Conservation (phyloP, 495 filamentous ascomycete genomes). For the Penicillium nucicola region DNA sequence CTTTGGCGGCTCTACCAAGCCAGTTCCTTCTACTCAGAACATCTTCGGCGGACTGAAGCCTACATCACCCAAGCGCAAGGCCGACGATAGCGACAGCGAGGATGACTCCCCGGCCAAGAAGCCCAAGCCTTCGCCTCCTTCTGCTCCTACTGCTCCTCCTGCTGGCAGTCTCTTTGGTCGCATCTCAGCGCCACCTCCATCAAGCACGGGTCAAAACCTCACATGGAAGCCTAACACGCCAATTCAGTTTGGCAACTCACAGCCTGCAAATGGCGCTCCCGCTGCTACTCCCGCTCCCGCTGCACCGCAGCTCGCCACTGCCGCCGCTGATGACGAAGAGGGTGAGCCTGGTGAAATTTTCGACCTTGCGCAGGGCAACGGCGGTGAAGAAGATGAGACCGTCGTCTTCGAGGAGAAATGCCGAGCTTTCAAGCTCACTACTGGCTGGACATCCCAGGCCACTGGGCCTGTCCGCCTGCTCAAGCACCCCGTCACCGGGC, state of each 20-base stretch:
- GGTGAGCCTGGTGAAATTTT: slow-evolving; percentile 50
- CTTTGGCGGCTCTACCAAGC: slow-evolving; percentile 22
- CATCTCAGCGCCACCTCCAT: slow-evolving; percentile 35
- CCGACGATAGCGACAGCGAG: slow-evolving; percentile 22
- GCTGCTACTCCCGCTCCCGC: slow-evolving; percentile 18
- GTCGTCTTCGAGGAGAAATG: slow-evolving; percentile 60
- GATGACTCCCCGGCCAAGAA: slow-evolving; percentile 21
- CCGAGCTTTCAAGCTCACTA: slow-evolving; percentile 54
- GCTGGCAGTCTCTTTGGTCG: slow-evolving; percentile 59
- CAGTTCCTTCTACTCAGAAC: slow-evolving; percentile 40
- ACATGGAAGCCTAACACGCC: slow-evolving; percentile 52
- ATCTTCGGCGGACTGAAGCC: slow-evolving; percentile 57
- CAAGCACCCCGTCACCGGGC: slow-evolving; percentile 60
- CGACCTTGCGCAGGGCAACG: slow-evolving; percentile 58
- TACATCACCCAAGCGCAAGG: slow-evolving; percentile 15
- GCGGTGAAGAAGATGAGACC: slow-evolving; percentile 70
- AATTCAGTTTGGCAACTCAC: slow-evolving; percentile 42
- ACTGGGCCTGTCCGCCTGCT: slow-evolving; percentile 64
- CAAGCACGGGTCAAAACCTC: neutral
- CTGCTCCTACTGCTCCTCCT: slow-evolving; percentile 22
- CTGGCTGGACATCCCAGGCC: slow-evolving; percentile 56
- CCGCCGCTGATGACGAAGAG: slow-evolving; percentile 54
- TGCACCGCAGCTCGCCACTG: slow-evolving; percentile 35
- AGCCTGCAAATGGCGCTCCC: slow-evolving; percentile 15
- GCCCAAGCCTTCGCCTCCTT: slow-evolving; percentile 25